Percentiles rank a stretch among this genome's conserved stretches.
Evolutionary conservation across 352 stramenopile genomes (phyloP).

Genomic region (Phytopythium helicoides): DNA sequence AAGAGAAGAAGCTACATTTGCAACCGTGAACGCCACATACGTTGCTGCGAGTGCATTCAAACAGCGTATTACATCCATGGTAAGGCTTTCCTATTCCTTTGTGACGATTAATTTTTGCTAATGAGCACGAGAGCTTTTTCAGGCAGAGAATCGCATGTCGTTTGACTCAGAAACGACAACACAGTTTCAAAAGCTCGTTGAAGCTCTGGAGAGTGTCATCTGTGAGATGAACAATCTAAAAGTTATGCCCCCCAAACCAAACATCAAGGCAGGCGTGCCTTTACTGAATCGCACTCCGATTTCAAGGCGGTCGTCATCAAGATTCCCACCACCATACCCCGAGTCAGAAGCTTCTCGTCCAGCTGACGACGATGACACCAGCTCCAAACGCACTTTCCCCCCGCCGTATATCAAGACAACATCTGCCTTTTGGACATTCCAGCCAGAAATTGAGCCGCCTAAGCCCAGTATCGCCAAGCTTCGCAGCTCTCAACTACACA

Average conservation of each 20-base stretch:
- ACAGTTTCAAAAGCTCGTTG: constrained; percentile 34
- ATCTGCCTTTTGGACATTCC: constrained; percentile 28
- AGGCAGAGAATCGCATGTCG: constrained; percentile 27
- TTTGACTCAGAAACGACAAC: constrained; percentile 22
- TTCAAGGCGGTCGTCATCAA: constrained; percentile 1
- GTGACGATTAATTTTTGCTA: background rate
- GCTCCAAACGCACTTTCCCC: constrained; percentile 18
- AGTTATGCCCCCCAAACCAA: no score
- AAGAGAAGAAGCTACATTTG: background rate
- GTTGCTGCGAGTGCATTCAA: constrained; percentile 37
- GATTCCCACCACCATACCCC: constrained; percentile 38
- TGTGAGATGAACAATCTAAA: background rate
- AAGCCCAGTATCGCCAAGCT: constrained; percentile 22
- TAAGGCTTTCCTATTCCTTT: constrained; percentile 4
- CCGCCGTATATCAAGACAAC: constrained; percentile 32
- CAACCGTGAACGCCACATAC: constrained; percentile 34
- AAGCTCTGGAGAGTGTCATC: constrained; percentile 24
- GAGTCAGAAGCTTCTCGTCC: constrained; percentile 23
- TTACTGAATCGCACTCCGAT: background rate
- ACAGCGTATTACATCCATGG: constrained; percentile 33
- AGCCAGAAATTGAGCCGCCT: constrained; percentile 16
- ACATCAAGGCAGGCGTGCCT: background rate
- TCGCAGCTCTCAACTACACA: background rate
- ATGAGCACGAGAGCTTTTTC: background rate
- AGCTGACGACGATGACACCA: constrained; percentile 9